Conservation (phyloP, 768 basidiomycete species). For the Lactarius deliciosus region DNA sequence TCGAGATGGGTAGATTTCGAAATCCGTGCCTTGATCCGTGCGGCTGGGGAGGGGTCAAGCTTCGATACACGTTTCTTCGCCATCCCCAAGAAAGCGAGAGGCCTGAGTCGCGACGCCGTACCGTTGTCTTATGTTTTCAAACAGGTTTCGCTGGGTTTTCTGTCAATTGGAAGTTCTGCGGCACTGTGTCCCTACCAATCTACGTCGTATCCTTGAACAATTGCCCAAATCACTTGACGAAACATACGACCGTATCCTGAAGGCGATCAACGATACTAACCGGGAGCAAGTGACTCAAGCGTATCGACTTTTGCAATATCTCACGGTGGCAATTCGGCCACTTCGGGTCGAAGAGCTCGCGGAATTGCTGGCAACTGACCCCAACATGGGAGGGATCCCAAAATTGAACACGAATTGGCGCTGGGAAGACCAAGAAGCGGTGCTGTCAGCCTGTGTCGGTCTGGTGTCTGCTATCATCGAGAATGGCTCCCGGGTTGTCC, state of each 20-base stretch:
- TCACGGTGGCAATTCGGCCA: neutral
- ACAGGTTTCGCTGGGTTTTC: neutral
- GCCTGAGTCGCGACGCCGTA: neutral
- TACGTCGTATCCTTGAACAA: neutral
- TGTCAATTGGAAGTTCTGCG: neutral
- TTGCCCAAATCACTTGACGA: neutral
- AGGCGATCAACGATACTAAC: neutral
- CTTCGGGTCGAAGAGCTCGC: neutral
- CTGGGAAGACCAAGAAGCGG: neutral
- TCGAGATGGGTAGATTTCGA: slow-evolving; percentile 7
- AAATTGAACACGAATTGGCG: neutral
- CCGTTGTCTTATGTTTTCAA: neutral
- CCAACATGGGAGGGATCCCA: neutral
- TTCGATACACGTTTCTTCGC: slow-evolving; percentile 10
- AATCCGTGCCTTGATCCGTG: no score
- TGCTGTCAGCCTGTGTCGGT: neutral
- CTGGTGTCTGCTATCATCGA: neutral
- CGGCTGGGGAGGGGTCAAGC: neutral
- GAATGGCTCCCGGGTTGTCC: neutral
- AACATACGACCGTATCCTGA: neutral
- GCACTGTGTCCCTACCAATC: neutral
- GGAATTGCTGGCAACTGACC: neutral
- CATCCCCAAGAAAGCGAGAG: slow-evolving; percentile 10
- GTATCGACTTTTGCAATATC: neutral
- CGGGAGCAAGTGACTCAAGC: no score